These are phyloP conservation scores for Biscogniauxia marginata DNA, from an alignment of 2,329 filamentous ascomycete genomes.

Conservation along the genomic window DNA sequence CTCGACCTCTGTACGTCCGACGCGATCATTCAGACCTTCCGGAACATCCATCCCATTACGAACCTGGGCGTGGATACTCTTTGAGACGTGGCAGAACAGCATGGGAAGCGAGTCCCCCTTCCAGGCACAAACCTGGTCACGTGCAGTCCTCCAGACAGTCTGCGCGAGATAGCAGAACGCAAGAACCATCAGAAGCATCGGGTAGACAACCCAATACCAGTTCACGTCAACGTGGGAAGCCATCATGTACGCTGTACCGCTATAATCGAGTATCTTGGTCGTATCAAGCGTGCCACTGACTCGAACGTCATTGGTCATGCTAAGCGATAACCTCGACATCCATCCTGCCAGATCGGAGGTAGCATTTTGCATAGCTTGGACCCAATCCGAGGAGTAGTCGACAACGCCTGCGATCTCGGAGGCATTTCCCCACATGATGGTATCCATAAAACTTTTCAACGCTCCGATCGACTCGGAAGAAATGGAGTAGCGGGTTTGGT, in stretches of 20 bases:
- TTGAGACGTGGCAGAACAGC: conserved; percentile 38
- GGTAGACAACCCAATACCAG: conserved; percentile 39
- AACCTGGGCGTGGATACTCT: conserved; percentile 32
- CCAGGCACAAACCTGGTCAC: conserved; percentile 37
- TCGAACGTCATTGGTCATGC: conserved; percentile 38
- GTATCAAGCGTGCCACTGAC: conserved; percentile 26
- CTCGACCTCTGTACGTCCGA: conserved; percentile 35
- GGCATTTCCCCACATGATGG: conserved; percentile 32
- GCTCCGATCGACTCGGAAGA: conserved; percentile 32
- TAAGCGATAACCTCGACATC: conserved; percentile 34
- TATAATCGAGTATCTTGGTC: conserved; percentile 27
- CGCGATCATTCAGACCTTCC: conserved; percentile 33
- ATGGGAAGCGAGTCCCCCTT: conserved; percentile 39
- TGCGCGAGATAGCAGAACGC: conserved; percentile 36
- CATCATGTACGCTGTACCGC: conserved; percentile 28
- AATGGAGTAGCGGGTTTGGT: conserved; percentile 31
- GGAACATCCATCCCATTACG: conserved; percentile 36
- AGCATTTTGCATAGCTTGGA: conserved; percentile 37
- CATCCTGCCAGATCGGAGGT: conserved; percentile 30
- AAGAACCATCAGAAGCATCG: conserved; percentile 32
- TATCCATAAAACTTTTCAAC: conserved; percentile 33
- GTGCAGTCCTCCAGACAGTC: conserved; percentile 36
- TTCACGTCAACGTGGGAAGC: conserved; percentile 34
- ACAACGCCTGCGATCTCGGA: conserved; percentile 26
- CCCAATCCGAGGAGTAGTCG: conserved; percentile 39